A percentile compares a stretch with the other conserved stretches of the same genome.
phyloP scores from a whole-genome alignment of 495 filamentous ascomycete species.

The Talaromyces nanjingensis region DNA sequence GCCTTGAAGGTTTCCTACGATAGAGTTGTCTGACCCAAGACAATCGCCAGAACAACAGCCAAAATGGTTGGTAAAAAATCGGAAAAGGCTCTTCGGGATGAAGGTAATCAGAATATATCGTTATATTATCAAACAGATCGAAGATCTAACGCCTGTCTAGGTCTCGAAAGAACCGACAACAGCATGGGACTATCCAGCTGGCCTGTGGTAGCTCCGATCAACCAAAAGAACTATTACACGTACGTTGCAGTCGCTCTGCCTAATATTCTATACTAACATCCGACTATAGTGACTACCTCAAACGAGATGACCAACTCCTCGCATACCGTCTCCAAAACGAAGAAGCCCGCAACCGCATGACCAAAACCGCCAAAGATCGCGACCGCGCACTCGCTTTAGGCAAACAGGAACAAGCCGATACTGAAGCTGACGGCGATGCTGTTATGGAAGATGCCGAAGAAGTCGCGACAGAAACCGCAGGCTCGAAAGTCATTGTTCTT shows the following conservation, averaged over 20 bases:
- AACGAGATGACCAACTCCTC: conserved; percentile 93
- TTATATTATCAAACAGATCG: neutral
- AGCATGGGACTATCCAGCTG: conserved; percentile 91
- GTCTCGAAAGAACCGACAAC: conserved; percentile 93
- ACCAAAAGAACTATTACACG: conserved; percentile 99
- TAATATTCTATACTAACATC: conserved; percentile 11
- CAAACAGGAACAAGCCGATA: conserved; percentile 42
- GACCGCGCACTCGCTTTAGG: conserved; percentile 76
- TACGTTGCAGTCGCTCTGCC: conserved; percentile 37
- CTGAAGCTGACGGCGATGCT: conserved; percentile 52
- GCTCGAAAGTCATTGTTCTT: conserved; percentile 90
- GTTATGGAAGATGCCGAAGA: conserved; percentile 56
- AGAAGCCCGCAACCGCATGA: conserved; percentile 68
- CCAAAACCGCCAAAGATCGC: conserved; percentile 75
- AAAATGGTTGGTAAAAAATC: conserved; percentile 61
- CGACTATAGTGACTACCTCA: conserved; percentile 76
- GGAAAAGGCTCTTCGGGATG: conserved; percentile 57
- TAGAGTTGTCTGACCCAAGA: neutral
- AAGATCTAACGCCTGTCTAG: conserved; percentile 34
- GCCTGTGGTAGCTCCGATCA: conserved; percentile 87
- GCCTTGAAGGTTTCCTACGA: neutral
- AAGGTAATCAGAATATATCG: conserved; percentile 34
- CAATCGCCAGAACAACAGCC: neutral
- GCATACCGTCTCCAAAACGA: conserved; percentile 81
- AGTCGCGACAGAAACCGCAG: conserved; percentile 54